Base-by-base conservation (phyloP, 306 rosid species). In the Ormosia semicastrata region DNA sequence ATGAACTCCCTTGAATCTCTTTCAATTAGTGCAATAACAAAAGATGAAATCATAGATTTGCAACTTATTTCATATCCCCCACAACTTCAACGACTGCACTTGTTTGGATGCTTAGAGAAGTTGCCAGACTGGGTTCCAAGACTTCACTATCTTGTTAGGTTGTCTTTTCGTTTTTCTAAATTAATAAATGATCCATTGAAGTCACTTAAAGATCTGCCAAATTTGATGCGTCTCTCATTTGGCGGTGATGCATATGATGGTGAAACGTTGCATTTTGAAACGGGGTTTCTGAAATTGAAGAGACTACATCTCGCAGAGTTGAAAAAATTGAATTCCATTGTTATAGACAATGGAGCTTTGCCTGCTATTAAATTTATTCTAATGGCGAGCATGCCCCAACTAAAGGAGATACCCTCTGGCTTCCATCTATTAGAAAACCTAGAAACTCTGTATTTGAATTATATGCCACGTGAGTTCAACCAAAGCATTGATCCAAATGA, bases 1-100 rank as follows among this genome's bases (percentile, higher is more conserved):
- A 64, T 81, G 80, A 24, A 4, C 3, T 29, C 6, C 11, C 75
- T 81, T n/a, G 81, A 66, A 34, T 29, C 57, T 29, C 68, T 82
- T 14, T 10, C 29, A 14, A 9, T 82, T 44, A 7, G 6, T 46
- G 24, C 85, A n/a, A 33, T 68, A 24, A 68, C 9, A 17, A 29
- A 17, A 24, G 8, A 47, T 9, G 53, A 77, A 49, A 5, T 66
- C 4, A 65, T 77, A 33, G 81, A 77, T 43, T 12, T 76, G 63
- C 39, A 63, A 30, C 12, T 1, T 17, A 6, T 63, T 29, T 9
- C 81, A 47, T 17, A 52, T 24, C 59, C 6, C 2, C 34, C 71
- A n/a, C 17, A 53, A 44, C 81, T 77, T 64, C 14, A 40, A 8
- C 8, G 12, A 7, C 64, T 64, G 34, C 49, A 1, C 65, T 66